Conservation (phyloP, 2,329 filamentous ascomycete genomes). For the Aspergillus sergii region DNA sequence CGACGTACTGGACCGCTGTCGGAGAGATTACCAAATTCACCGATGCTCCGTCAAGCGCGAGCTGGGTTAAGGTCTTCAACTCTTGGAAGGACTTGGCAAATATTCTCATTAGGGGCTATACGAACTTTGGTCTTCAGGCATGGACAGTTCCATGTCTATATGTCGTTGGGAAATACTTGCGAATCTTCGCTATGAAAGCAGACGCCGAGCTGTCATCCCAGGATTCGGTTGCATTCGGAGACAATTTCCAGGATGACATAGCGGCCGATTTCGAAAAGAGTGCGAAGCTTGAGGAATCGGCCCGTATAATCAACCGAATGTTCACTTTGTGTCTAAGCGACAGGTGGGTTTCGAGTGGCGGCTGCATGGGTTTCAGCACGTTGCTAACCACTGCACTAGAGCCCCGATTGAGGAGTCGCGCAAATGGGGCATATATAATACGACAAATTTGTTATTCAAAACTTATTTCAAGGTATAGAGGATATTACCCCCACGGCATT, state of each 20-base stretch:
- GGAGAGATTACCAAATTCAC: constrained; percentile 71
- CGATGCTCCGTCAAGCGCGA: constrained; percentile 54
- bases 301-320: constrained; percentile 85
- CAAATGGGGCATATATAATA: constrained; percentile 97
- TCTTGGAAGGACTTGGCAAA: constrained; percentile 85
- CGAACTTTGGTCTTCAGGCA: constrained; percentile 72
- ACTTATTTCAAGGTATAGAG: constrained; percentile 80
- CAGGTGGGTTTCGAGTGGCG: constrained; percentile 59
- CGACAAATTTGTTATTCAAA: constrained; percentile 94
- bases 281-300: constrained; percentile 86
- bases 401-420: constrained; percentile 83
- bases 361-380: background rate
- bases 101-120: constrained; percentile 78
- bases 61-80: constrained; percentile 83
- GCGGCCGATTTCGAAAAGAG: constrained; percentile 75
- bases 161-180: constrained; percentile 79
- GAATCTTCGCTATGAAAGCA: constrained; percentile 86
- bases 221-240: constrained; percentile 49
- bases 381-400: constrained; percentile 47
- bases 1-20: constrained; percentile 79
- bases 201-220: constrained; percentile 68
- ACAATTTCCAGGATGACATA: constrained; percentile 76
- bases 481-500: background rate
- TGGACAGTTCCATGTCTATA: constrained; percentile 96
- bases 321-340: constrained; percentile 90